These are phyloP conservation scores for Talaromyces islandicus DNA, from an alignment of 2,329 filamentous ascomycete genomes.

Conservation along the genomic window DNA sequence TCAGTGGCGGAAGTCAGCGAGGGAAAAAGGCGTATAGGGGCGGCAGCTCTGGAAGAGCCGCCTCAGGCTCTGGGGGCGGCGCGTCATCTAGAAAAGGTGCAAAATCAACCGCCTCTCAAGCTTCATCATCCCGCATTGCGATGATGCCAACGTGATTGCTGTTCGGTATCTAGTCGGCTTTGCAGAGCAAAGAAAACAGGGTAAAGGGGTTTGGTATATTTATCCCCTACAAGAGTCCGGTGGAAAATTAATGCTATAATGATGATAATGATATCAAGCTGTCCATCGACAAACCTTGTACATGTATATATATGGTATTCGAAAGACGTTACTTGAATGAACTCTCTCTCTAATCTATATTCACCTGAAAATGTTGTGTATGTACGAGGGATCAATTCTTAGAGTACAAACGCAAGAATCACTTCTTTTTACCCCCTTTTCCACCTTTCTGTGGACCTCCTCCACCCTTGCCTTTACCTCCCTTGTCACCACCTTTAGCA, in stretches of 20 bases:
- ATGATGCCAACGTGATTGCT: constrained; percentile 33
- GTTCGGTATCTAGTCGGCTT: neutral
- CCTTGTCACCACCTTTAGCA: constrained; percentile 23
- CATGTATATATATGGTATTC: neutral
- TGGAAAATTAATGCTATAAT: neutral
- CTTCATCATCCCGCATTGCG: constrained; percentile 24
- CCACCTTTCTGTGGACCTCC: constrained; percentile 14
- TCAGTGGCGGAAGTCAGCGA: neutral
- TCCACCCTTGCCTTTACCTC: constrained; percentile 19
- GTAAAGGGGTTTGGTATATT: neutral
- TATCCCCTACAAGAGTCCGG: neutral
- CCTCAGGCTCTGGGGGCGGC: neutral
- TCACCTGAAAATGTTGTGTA: neutral
- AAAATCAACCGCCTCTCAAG: constrained; percentile 12
- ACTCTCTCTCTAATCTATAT: neutral
- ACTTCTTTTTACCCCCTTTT: constrained; percentile 38
- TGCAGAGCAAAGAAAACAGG: neutral
- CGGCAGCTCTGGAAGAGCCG: constrained; percentile 16
- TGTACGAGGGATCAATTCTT: neutral
- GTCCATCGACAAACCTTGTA: neutral
- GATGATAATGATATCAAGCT: neutral
- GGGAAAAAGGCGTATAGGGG: neutral
- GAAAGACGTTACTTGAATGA: neutral
- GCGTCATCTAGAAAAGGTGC: neutral
- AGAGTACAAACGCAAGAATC: constrained; percentile 8